A percentile compares a stretch with the other conserved stretches of the same genome.
Conservation (phyloP, 2,329 filamentous ascomycete species). For the Ophiostoma triangulosporum region DNA sequence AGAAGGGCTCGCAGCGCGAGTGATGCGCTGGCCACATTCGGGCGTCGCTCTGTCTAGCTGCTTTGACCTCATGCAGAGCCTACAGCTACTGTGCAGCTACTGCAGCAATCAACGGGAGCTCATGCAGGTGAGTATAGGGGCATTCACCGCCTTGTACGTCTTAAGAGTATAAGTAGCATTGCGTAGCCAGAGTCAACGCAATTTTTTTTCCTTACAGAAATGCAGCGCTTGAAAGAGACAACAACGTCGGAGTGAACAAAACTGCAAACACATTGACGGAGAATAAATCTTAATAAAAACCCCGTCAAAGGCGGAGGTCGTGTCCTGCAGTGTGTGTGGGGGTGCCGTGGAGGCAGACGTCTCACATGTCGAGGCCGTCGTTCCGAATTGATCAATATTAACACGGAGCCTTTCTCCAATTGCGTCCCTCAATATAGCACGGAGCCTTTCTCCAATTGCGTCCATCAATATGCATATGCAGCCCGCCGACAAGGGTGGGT, state of each 20-base stretch:
- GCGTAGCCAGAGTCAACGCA: background rate
- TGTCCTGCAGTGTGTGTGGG: conserved; percentile 1
- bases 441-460: no score
- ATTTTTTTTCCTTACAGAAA: no score
- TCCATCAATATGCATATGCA: no score
- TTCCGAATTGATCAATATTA: background rate
- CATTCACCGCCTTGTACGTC: background rate
- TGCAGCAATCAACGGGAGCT: background rate
- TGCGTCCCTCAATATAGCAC: no score
- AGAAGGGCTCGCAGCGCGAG: background rate
- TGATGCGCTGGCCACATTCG: background rate
- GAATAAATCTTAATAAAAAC: background rate
- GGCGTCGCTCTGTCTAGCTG: background rate
- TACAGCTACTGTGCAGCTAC: background rate
- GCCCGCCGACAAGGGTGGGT: no score
- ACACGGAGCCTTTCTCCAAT: background rate
- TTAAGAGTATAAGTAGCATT: background rate
- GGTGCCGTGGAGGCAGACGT: background rate
- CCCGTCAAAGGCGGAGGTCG: background rate
- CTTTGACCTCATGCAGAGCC: no score
- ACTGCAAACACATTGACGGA: no score
- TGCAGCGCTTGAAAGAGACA: no score
- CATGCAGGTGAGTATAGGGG: background rate
- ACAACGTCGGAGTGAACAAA: no score
- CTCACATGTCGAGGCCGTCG: background rate